Conservation (phyloP, 495 filamentous ascomycete species). For the Aspergillus sclerotiicarbonarius region DNA sequence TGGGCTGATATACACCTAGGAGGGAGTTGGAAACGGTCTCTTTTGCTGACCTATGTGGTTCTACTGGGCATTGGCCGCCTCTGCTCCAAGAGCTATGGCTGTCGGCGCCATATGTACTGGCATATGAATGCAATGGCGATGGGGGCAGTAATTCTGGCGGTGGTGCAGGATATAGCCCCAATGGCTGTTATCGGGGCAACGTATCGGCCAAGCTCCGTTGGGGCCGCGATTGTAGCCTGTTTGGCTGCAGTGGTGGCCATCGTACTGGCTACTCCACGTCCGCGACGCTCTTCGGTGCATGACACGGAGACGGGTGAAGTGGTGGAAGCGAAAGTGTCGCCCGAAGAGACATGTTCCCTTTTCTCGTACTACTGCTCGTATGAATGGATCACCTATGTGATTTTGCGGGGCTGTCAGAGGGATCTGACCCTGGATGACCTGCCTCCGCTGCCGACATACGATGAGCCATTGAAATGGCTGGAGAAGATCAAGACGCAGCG, state of each 20-base stretch:
- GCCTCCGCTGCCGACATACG: constrained; percentile 49
- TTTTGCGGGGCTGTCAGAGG: constrained; percentile 40
- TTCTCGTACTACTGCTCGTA: constrained; percentile 47
- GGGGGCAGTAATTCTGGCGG: constrained; percentile 12
- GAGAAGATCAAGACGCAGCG: constrained; percentile 36
- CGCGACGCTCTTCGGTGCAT: constrained; percentile 8
- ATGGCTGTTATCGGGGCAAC: constrained; percentile 20
- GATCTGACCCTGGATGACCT: constrained; percentile 46
- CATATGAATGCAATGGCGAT: constrained; percentile 20
- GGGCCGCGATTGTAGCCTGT: constrained; percentile 10
- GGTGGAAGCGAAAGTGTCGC: constrained; percentile 29
- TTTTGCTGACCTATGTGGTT: constrained; percentile 20
- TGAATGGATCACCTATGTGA: constrained; percentile 48
- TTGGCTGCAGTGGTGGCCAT: constrained; percentile 16
- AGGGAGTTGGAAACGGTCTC: constrained; percentile 17
- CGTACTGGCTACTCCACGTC: constrained; percentile 19
- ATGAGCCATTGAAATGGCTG: constrained; percentile 44
- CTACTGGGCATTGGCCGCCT: constrained; percentile 14
- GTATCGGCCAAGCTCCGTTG: constrained; percentile 13
- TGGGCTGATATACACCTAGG: constrained; percentile 11
- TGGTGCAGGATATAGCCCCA: constrained; percentile 18
- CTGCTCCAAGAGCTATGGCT: constrained; percentile 1
- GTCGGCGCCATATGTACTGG: constrained; percentile 13
- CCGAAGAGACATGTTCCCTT: constrained; percentile 50
- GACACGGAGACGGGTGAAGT: constrained; percentile 11